Evolutionary conservation across 1,284 basidiomycete genomes (phyloP).

Genomic region (Ustilago bromivora): DNA sequence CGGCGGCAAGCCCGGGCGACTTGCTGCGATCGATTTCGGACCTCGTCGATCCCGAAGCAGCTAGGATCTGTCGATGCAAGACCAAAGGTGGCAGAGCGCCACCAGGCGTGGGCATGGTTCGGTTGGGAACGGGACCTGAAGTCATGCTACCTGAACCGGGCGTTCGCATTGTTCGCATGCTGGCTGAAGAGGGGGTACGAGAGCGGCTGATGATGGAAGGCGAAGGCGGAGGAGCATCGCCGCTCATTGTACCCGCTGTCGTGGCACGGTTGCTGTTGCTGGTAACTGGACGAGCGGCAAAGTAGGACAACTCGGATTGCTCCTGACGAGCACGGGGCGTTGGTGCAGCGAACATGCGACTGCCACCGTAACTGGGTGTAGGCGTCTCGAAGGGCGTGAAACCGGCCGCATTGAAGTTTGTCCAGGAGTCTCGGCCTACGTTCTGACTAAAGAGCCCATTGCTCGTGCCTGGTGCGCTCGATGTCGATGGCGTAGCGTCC

Average conservation of each 20-base stretch:
- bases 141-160: constrained; percentile 26
- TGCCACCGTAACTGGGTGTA: constrained; percentile 28
- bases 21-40: constrained; percentile 24
- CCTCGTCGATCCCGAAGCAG: constrained; percentile 12
- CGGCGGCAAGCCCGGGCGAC: constrained; percentile 22
- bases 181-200: constrained; percentile 59
- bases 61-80: constrained; percentile 37
- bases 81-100: constrained; percentile 37
- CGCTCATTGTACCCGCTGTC: constrained; percentile 26
- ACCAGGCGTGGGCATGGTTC: constrained; percentile 41
- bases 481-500: constrained; percentile 7
- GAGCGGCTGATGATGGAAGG: constrained; percentile 64
- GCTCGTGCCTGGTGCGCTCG: neutral
- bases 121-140: constrained; percentile 43
- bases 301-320: constrained; percentile 59
- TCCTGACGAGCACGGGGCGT: constrained; percentile 53
- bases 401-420: constrained; percentile 47
- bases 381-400: constrained; percentile 61
- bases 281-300: constrained; percentile 45
- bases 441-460: constrained; percentile 13
- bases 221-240: constrained; percentile 61
- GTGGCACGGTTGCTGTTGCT: constrained; percentile 30
- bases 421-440: constrained; percentile 52
- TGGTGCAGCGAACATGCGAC: constrained; percentile 18
- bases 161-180: constrained; percentile 45